These are phyloP conservation scores for Coemansia sp. DNA, from an alignment of 192 early-diverging fungal genomes.

Conservation along the genomic window DNA sequence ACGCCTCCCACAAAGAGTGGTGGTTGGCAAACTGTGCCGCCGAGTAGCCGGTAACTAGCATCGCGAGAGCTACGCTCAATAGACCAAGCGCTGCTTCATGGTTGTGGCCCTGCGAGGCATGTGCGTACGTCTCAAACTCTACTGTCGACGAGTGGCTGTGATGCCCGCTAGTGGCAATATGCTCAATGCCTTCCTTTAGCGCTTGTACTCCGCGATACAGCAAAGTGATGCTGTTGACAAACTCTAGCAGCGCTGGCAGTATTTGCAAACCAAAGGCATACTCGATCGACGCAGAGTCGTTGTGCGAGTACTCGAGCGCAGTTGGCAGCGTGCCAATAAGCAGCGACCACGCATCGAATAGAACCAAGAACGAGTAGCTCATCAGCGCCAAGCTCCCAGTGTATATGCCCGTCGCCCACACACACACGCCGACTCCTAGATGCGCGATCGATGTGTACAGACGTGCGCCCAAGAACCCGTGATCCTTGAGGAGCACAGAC, in stretches of 20 bases:
- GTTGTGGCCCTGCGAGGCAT: slow-evolving; percentile 11
- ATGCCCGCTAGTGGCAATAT: slow-evolving; percentile 30
- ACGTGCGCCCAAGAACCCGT: slow-evolving; percentile 25
- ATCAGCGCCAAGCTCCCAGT: slow-evolving; percentile 30
- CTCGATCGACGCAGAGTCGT: slow-evolving; percentile 13
- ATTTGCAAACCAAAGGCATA: slow-evolving; percentile 34
- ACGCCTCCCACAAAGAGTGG: slow-evolving; percentile 27
- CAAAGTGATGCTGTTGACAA: slow-evolving; percentile 38
- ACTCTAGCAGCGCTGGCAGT: slow-evolving; percentile 38
- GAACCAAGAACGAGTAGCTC: slow-evolving; percentile 34
- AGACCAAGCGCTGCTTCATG: slow-evolving; percentile 4
- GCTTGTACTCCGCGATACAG: slow-evolving; percentile 45
- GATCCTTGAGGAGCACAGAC: slow-evolving; percentile 21
- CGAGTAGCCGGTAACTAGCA: slow-evolving; percentile 14
- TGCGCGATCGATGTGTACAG: slow-evolving; percentile 26
- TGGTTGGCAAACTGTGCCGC: slow-evolving; percentile 44
- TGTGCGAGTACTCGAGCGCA: slow-evolving; percentile 41
- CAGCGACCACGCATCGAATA: slow-evolving; percentile 37
- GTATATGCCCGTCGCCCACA: slow-evolving; percentile 31
- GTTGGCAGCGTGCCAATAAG: slow-evolving; percentile 27
- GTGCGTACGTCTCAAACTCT: slow-evolving; percentile 46
- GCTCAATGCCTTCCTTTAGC: slow-evolving; percentile 48
- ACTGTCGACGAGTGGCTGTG: slow-evolving; percentile 10
- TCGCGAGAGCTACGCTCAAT: slow-evolving; percentile 11
- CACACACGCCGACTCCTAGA: slow-evolving; percentile 7